phyloP scores from a whole-genome alignment of 345 rosid species.

The Lumnitzera racemosa region DNA sequence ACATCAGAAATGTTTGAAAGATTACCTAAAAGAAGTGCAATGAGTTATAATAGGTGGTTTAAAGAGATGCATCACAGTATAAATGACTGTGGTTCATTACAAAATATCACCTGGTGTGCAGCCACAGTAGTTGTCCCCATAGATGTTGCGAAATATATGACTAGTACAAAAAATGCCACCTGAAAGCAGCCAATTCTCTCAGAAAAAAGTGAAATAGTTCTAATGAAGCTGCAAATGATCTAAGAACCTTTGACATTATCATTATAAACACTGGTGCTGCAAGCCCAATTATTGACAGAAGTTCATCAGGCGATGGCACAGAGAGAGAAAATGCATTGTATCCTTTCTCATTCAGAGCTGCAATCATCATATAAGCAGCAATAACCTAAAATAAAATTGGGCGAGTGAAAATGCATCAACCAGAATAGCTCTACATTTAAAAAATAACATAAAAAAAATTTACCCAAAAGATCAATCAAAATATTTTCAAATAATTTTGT shows the following conservation, averaged over 20 bases:
- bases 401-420: conserved; percentile 6
- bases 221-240: background rate
- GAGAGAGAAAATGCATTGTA: conserved; percentile 52
- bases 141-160: conserved; percentile 35
- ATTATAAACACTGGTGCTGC: conserved; percentile 80
- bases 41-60: background rate
- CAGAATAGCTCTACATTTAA: no score
- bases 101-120: conserved; percentile 35
- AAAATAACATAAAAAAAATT: no score
- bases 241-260: conserved; percentile 63
- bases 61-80: background rate
- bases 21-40: conserved; percentile 15
- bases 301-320: conserved; percentile 54
- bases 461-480: no score
- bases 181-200: conserved; percentile 5
- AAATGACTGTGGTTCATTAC: background rate
- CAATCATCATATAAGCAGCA: conserved; percentile 81
- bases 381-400: conserved; percentile 38
- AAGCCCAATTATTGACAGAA: conserved; percentile 44
- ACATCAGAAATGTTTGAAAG: conserved; percentile 30
- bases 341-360: conserved; percentile 61
- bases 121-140: conserved; percentile 36
- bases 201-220: background rate
- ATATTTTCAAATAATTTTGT: no score
- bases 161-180: conserved; percentile 38